Evolutionary conservation across 306 rosid species (phyloP).

Genomic region (Mimosa bimucronata): DNA sequence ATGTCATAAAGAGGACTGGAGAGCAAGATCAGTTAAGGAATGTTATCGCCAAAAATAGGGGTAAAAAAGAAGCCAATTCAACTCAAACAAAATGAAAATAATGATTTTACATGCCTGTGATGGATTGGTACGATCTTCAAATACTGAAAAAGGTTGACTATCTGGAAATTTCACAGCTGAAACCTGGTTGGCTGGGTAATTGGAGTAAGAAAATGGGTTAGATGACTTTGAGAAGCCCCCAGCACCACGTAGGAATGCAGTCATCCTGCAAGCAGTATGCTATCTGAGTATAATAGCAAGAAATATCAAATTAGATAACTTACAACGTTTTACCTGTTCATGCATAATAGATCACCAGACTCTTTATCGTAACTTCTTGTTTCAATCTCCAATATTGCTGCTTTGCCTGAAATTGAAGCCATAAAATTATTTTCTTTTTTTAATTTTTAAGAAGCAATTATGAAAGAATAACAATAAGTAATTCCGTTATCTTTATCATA

Average conservation of each 20-base stretch:
- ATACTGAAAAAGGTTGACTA: constrained; percentile 69
- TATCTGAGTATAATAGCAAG: constrained; percentile 39
- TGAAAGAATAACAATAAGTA: not conserved
- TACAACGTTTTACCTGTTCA: constrained; percentile 68
- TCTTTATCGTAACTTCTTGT: constrained; percentile 82
- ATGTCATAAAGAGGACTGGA: constrained; percentile 15
- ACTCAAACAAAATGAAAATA: constrained; percentile 20
- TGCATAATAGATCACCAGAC: constrained; percentile 81
- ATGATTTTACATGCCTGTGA: constrained; percentile 70
- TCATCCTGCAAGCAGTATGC: constrained; percentile 58
- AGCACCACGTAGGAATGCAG: constrained; percentile 83
- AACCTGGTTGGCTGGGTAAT: constrained; percentile 61
- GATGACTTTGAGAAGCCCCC: constrained; percentile 97
- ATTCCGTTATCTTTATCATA: not conserved
- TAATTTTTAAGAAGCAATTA: constrained; percentile 27
- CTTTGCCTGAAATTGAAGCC: constrained; percentile 72
- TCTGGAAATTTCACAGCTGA: constrained; percentile 65
- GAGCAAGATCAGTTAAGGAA: constrained; percentile 6
- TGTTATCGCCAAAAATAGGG: not conserved
- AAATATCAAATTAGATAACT: constrained; percentile 30
- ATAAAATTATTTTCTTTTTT: not conserved
- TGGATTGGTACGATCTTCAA: constrained; percentile 75
- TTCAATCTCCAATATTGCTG: constrained; percentile 91
- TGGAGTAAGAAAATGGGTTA: constrained; percentile 72
- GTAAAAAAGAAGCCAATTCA: constrained; percentile 11